Evolutionary conservation across 2,329 filamentous ascomycete species (phyloP).

Genomic region (Hirsutella thompsonii): DNA sequence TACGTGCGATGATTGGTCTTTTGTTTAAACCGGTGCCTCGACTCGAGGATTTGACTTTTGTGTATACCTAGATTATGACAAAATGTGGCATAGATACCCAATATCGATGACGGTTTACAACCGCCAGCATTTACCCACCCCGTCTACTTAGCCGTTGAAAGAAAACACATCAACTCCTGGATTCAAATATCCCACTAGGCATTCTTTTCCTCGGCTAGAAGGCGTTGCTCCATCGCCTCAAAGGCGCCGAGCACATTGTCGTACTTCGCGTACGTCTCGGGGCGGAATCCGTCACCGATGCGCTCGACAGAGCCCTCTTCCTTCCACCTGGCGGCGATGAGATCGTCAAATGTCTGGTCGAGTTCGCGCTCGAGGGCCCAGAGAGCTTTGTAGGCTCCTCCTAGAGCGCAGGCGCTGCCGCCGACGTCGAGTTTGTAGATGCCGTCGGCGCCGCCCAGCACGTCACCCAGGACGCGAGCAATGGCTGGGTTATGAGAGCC

Average conservation of each 20-base stretch:
- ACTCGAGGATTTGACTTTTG: not conserved
- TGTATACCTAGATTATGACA: not conserved
- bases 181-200: constrained; percentile 5
- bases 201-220: constrained; percentile 32
- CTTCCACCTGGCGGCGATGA: constrained; percentile 74
- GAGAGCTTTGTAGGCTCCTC: constrained; percentile 89
- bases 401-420: constrained; percentile 86
- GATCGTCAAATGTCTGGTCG: constrained; percentile 73
- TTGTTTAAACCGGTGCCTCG: not conserved
- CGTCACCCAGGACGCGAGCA: constrained; percentile 69
- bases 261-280: constrained; percentile 65
- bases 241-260: constrained; percentile 66
- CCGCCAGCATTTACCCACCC: not conserved
- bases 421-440: constrained; percentile 91
- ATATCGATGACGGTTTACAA: not conserved
- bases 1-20: constrained; percentile 35
- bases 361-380: constrained; percentile 68
- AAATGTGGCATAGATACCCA: not conserved
- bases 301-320: constrained; percentile 73
- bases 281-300: constrained; percentile 69
- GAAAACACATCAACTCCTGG: not conserved
- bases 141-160: not conserved
- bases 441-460: constrained; percentile 78
- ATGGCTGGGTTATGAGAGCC: constrained; percentile 85
- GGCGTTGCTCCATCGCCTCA: constrained; percentile 56